Conservation (phyloP, 805 yeast species). For the Zygoascus tannicola region DNA sequence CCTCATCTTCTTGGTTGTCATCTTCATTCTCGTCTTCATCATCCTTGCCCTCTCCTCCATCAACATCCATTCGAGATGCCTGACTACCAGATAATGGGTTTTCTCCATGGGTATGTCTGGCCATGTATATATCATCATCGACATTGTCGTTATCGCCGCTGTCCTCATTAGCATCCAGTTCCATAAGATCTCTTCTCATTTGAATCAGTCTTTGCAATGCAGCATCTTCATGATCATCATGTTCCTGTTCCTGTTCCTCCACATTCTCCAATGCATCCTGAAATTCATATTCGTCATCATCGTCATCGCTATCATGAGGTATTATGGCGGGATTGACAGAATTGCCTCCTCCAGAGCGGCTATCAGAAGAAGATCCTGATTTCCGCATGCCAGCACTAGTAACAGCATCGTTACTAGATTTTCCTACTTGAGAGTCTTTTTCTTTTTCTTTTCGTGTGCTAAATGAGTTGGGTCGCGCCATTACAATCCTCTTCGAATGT, state of each 20-base stretch:
- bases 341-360: too few species aligned
- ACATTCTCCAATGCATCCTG: background rate
- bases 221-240: conserved; percentile 7
- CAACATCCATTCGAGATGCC: conserved; percentile 8
- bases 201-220: conserved; percentile 6
- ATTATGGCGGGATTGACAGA: background rate
- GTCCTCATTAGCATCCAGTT: conserved; percentile 9
- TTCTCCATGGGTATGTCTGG: background rate
- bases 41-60: conserved; percentile 14
- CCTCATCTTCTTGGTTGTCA: conserved; percentile 23
- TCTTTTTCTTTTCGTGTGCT: too few species aligned
- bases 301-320: background rate
- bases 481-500: too few species aligned
- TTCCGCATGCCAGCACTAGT: too few species aligned
- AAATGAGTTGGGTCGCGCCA: too few species aligned
- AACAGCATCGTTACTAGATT: too few species aligned
- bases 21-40: conserved; percentile 19
- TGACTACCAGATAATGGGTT: background rate
- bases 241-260: background rate
- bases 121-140: background rate
- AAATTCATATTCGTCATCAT: background rate
- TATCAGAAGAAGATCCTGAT: too few species aligned
- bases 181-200: conserved; percentile 8
- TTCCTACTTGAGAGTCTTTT: too few species aligned
- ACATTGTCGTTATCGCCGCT: background rate